These are phyloP conservation scores for Tetrapisispora nanseiensis DNA, from an alignment of 805 yeast species.

Conservation along the genomic window DNA sequence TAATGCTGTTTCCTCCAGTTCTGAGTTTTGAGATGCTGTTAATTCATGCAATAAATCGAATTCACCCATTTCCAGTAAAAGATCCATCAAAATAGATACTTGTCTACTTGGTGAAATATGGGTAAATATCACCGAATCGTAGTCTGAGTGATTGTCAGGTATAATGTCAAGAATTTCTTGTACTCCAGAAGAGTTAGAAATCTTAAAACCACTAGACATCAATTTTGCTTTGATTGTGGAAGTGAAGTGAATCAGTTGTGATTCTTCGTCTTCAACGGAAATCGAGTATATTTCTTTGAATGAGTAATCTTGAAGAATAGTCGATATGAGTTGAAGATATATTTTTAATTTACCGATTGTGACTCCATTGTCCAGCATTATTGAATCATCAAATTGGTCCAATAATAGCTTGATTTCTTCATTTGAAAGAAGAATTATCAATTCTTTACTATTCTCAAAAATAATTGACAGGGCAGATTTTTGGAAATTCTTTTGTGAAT, in stretches of 20 bases:
- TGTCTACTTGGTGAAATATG: conserved; percentile 9
- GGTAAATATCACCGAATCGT: conserved; percentile 8
- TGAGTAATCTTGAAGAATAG: conserved; percentile 7
- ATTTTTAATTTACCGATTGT: conserved; percentile 7
- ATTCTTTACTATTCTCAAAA: conserved; percentile 14
- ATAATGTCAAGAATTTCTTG: background rate
- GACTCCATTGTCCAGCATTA: conserved; percentile 4
- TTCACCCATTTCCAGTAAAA: conserved; percentile 23
- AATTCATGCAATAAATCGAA: conserved; percentile 20
- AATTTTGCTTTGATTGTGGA: conserved; percentile 7
- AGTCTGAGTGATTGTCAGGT: background rate
- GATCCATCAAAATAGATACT: conserved; percentile 17
- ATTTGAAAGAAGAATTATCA: conserved; percentile 4
- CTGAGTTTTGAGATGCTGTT: conserved; percentile 6
- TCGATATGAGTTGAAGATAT: conserved; percentile 13
- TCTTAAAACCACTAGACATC: background rate
- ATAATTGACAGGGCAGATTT: conserved; percentile 10
- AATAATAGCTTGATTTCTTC: conserved; percentile 9
- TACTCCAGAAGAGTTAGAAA: background rate
- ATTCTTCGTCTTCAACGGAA: conserved; percentile 12
- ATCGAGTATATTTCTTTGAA: conserved; percentile 17
- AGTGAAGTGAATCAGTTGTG: conserved; percentile 20
- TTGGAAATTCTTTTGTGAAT: background rate
- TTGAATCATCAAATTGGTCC: conserved; percentile 6
- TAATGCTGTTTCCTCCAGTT: conserved; percentile 11